Base-by-base conservation (phyloP, 768 basidiomycete species). In the Xerocomellus intermedius region DNA sequence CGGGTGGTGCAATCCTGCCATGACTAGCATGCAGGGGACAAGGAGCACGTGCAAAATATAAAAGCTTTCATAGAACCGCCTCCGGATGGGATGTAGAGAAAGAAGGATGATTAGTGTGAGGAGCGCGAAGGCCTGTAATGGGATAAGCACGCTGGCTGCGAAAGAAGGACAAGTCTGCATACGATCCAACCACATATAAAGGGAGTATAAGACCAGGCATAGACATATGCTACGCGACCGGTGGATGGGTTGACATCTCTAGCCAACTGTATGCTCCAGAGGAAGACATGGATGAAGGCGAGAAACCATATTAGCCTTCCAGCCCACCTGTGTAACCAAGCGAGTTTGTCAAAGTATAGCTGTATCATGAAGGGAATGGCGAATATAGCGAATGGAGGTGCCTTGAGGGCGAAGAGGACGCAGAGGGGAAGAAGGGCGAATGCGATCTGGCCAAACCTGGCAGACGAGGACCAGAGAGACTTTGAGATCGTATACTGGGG, bases 271-370 rank as follows among this genome's bases (percentile, higher is more conserved):
- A 86, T 77, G 53, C 82, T 83, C 90, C 89, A 92, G 1, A 86
- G 70, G 3, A 70, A 74, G 32, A 85, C 82, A 66, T 92, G 89
- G 3, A 82, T 59, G 4, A 79, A 67, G 8, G 81, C 79, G 50
- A 87, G 67, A 44, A 83, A 66, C 83, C 86, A 92, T 21, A 90
- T 77, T 41, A 91, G 70, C 49, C 88, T 75, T 2, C 85, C 90
- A 5, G 80, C 73, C 84, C 88, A 88, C 26, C 81, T 80, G 68
- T 91, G 90, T 8, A 90, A 72, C 70, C 82, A 77, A 5, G 82
- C 78, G 10, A 91, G 80, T 65, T 89, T 89, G 75, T 92, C 89
- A 62, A 86, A 87, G 61, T 83, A 80, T n/a, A 89, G 60, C 51
- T 87, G 83, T 38, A 80, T 79, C 54, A 82, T 73, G 58, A 79